Conservation (phyloP, 805 yeast species). For the Torulaspora gathmanii region DNA sequence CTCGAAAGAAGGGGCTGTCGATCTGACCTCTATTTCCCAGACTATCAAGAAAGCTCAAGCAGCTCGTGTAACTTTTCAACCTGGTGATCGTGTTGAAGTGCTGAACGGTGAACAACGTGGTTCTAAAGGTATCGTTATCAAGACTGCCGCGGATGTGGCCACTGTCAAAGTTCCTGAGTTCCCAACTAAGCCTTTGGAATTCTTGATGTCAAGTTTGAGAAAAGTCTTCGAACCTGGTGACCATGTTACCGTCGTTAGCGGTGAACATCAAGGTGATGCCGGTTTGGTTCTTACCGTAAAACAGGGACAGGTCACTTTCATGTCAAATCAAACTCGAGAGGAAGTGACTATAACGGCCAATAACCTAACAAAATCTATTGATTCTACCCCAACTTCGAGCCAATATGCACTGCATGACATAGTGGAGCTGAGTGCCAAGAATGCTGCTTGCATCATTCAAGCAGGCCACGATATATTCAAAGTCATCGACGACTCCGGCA, state of each 20-base stretch:
- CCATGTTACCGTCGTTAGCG: constrained; percentile 87
- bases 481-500: constrained; percentile 77
- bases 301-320: constrained; percentile 81
- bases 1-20: constrained; percentile 79
- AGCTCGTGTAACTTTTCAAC: constrained; percentile 63
- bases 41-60: constrained; percentile 64
- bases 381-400: constrained; percentile 69
- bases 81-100: constrained; percentile 92
- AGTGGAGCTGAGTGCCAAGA: constrained; percentile 78
- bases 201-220: constrained; percentile 76
- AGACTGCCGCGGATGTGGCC: constrained; percentile 59
- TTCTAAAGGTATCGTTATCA: constrained; percentile 71
- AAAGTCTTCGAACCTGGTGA: constrained; percentile 89
- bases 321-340: constrained; percentile 81
- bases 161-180: constrained; percentile 48
- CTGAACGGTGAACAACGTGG: constrained; percentile 91
- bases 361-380: constrained; percentile 86
- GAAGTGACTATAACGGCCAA: constrained; percentile 92
- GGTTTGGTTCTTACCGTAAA: constrained; percentile 84
- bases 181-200: constrained; percentile 55
- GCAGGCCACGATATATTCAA: constrained; percentile 85
- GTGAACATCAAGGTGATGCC: constrained; percentile 88
- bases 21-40: constrained; percentile 79
- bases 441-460: constrained; percentile 83
- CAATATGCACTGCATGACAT: constrained; percentile 83